Conservation (phyloP, 2,329 filamentous ascomycete genomes). For the Helicocarpus griseus region DNA sequence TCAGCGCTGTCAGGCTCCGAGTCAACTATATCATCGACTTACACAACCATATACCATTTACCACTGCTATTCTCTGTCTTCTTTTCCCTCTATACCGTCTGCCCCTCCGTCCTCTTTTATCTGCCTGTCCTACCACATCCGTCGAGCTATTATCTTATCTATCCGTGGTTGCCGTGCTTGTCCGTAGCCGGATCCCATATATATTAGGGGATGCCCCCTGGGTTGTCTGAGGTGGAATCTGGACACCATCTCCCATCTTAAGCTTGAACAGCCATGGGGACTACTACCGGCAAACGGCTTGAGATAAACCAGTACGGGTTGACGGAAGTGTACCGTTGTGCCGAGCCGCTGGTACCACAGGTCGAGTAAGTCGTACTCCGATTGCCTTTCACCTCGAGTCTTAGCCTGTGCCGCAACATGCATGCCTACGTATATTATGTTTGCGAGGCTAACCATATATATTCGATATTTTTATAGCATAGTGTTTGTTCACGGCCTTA, state of each 20-base stretch:
- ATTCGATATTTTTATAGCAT: constrained; percentile 29
- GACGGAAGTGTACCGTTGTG: constrained; percentile 31
- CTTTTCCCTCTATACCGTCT: too few species aligned
- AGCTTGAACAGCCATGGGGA: constrained; percentile 2
- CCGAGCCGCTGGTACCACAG: constrained; percentile 20
- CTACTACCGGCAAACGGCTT: constrained; percentile 15
- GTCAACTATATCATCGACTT: not conserved
- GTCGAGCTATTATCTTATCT: too few species aligned
- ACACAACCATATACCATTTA: not conserved
- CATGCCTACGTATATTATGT: not conserved
- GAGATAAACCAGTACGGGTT: constrained; percentile 32
- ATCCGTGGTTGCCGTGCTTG: too few species aligned
- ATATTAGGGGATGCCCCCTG: not conserved
- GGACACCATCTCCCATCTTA: constrained; percentile 2
- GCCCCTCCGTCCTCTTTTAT: not conserved
- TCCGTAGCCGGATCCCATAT: not conserved
- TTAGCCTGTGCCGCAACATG: not conserved
- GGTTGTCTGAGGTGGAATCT: not conserved
- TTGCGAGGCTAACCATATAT: not conserved
- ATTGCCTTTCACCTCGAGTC: not conserved
- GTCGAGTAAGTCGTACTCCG: constrained; percentile 24
- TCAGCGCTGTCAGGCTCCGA: not conserved
- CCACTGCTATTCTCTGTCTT: not conserved
- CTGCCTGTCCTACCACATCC: not conserved
- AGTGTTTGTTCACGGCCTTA: constrained; percentile 61